phyloP scores from a whole-genome alignment of 495 filamentous ascomycete species.

The Podospora bellae-mahoneyi region DNA sequence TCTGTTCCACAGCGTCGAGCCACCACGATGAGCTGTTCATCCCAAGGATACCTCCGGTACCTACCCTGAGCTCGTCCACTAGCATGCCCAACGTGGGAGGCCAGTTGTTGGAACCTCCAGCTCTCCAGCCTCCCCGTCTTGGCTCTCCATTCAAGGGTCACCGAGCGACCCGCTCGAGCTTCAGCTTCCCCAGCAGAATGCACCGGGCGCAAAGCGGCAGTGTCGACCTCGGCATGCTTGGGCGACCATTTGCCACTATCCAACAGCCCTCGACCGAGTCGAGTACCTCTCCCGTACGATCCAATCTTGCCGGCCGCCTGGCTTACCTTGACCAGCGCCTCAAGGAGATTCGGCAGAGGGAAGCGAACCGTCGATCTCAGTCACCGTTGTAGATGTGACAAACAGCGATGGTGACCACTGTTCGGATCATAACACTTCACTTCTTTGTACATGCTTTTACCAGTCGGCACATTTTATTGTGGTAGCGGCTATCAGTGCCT shows the following conservation, averaged over 20 bases:
- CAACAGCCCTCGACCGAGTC: slow-evolving; percentile 34
- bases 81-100: slow-evolving; percentile 26
- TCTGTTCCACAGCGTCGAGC: slow-evolving; percentile 28
- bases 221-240: slow-evolving; percentile 42
- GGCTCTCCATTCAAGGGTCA: slow-evolving; percentile 48
- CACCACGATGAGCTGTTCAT: slow-evolving; percentile 33
- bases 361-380: slow-evolving; percentile 36
- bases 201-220: slow-evolving; percentile 37
- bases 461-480: not conserved
- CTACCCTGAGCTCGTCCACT: slow-evolving; percentile 17
- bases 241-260: slow-evolving; percentile 46
- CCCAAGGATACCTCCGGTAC: slow-evolving; percentile 26
- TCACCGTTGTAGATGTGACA: slow-evolving; percentile 37
- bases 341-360: slow-evolving; percentile 46
- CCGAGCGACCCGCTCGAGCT: slow-evolving; percentile 37
- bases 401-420: not conserved
- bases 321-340: slow-evolving; percentile 52
- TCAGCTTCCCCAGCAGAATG: slow-evolving; percentile 50
- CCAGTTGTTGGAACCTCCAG: slow-evolving; percentile 31
- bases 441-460: slow-evolving; percentile 9
- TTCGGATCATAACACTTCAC: not conserved
- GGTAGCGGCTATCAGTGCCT: not conserved
- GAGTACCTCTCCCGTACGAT: slow-evolving; percentile 31
- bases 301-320: slow-evolving; percentile 43
- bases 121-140: slow-evolving; percentile 39